Base-by-base conservation (phyloP, 441 rosid genomes). In the Mallotus repandus region DNA sequence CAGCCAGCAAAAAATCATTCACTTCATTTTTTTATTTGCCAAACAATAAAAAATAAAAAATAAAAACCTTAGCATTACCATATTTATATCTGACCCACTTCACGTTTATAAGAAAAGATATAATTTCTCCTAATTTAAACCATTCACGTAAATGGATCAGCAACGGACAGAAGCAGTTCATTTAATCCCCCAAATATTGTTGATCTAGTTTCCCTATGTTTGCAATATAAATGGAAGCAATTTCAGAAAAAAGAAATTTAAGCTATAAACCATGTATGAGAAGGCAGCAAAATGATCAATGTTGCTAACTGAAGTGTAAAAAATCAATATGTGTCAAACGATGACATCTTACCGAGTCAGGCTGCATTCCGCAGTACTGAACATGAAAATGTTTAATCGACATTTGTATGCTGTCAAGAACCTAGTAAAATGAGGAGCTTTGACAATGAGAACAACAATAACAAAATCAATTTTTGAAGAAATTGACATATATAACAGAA, bases 381-480 rank as follows among this genome's bases (percentile, higher is more conserved):
- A 92, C 66, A 83, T 92, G 93, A 65, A 95, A 89, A 82, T 88
- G 91, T 85, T 80, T 88, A 76, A 91, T 86, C 66, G 96, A 92
- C 66, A 95, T 83, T 80, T 92, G 92, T 78, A 94, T 92, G 83
- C 88, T 86, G 83, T 92, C 98, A 77, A 94, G 91, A 83, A 91
- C 84, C 99, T 94, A 74, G 70, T 62, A 50, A 74, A 69, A 66
- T 68, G 73, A 65, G 71, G 60, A 76, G 60, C 22, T 63, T 62
- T 58, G 35, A 48, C 7, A 16, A 70, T 53, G 55, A 29, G 18
- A 66, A 66, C 15, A 52, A 29, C 9, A 45, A 69, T 49, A 1
- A 66, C 45, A 46, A 38, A 21, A 9, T 63, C 21, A 48, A 69
- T 75, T 55, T 25, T 22, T 53, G 43, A 74, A 52, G 50, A 25